A percentile compares a stretch with the other conserved stretches of the same genome.
Conservation (phyloP, 1,139 yeast species). For the Protomyces inouyei region DNA sequence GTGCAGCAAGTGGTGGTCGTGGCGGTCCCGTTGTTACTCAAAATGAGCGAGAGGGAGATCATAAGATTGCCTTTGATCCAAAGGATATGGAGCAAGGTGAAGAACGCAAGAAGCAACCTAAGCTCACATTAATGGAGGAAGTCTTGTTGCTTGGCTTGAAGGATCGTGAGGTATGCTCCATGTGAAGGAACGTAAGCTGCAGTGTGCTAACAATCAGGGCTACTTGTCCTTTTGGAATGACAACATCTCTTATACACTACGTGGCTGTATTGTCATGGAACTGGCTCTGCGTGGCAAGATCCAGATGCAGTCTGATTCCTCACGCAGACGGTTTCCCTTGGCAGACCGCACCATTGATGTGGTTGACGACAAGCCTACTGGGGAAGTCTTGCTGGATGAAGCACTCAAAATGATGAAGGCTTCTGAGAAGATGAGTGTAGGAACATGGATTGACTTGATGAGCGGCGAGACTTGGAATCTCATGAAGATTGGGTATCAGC, state of each 20-base stretch:
- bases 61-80: slow-evolving; percentile 80
- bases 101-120: slow-evolving; percentile 55
- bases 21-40: not conserved
- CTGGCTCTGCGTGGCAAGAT: slow-evolving; percentile 86
- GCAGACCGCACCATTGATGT: slow-evolving; percentile 86
- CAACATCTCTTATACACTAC: slow-evolving; percentile 87
- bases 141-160: slow-evolving; percentile 86
- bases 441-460: slow-evolving; percentile 89
- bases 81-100: slow-evolving; percentile 53
- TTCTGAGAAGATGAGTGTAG: slow-evolving; percentile 76
- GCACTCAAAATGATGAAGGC: slow-evolving; percentile 83
- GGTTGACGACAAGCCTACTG: slow-evolving; percentile 78
- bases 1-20: not conserved
- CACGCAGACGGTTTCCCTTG: slow-evolving; percentile 82
- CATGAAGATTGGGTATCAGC: slow-evolving; percentile 87
- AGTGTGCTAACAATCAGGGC: slow-evolving; percentile 45
- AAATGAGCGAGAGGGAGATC: slow-evolving; percentile 35
- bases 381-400: slow-evolving; percentile 92
- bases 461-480: slow-evolving; percentile 98
- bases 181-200: not conserved
- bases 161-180: slow-evolving; percentile 57
- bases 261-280: slow-evolving; percentile 91
- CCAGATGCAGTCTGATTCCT: slow-evolving; percentile 84
- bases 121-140: slow-evolving; percentile 91
- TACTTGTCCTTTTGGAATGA: slow-evolving; percentile 97